Base-by-base conservation (phyloP, 345 rosid genomes). In the Murraya koenigii region DNA sequence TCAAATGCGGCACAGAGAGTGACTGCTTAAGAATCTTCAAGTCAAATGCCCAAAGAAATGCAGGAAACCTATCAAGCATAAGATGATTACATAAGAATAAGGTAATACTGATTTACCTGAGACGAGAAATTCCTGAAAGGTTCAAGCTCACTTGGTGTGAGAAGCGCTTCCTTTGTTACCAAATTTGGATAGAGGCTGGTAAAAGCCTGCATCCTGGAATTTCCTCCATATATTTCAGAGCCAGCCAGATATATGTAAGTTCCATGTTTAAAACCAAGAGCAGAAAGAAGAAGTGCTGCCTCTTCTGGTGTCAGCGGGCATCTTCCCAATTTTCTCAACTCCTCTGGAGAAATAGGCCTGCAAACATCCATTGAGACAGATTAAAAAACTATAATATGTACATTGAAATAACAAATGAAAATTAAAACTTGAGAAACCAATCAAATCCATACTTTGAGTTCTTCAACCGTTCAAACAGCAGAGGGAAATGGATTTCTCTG, bases 291-390 rank as follows among this genome's bases (percentile, higher is more conserved):
- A 2, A 93, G 84, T 35, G 94, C 89, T 32, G 94, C 99, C 85
- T 95, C 99, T 84, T 95, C 99, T 19, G 98, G 99, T 75, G 99
- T 95, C 80, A 92, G 76, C n/a, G 97, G 99, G 74, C 99, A 95
- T 82, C 89, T 95, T 5, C 99, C 98, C 2, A 79, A 76, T 84
- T 83, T 90, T 79, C 99, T 91, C 84, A 93, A 61, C 81, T 90
- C 89, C 69, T 73, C 74, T 17, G 93, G 74, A 82, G 91, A 85
- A 35, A 91, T 74, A 11, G 85, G 81, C 81, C 99, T 91, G 82
- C 66, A 65, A 66, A 72, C 47, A 79, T 49, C 38, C 70, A 56
- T 67, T 9, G 9, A 19, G 62, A 28, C 17, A 61, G 19, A 7
- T 44, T 71, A 38, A 70, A 38, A 66, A 58, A 26, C 41, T 54